A percentile compares a stretch with the other conserved stretches of the same genome.
phyloP scores from a whole-genome alignment of 225 moss, liverwort and hornwort species.

The Sphagnum contortum region DNA sequence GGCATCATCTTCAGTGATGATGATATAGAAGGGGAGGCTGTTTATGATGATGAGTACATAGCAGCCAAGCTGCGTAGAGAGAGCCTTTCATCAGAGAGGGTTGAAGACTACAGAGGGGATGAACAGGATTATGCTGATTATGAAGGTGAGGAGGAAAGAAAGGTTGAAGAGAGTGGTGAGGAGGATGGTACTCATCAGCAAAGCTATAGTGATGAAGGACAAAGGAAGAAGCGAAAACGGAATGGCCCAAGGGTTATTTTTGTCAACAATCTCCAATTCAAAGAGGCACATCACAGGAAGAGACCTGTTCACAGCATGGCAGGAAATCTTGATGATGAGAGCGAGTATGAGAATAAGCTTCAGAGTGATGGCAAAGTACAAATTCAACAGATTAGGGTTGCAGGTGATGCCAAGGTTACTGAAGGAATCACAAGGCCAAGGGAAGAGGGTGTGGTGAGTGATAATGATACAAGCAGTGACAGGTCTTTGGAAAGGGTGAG shows the following conservation, averaged over 20 bases:
- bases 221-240: conserved; percentile 48
- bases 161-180: no score
- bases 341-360: conserved; percentile 7
- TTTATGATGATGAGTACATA: conserved; percentile 87
- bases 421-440: background rate
- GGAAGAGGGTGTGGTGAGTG: conserved; percentile 16
- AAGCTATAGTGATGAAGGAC: conserved; percentile 22
- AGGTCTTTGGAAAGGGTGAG: conserved; percentile 8
- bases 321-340: conserved; percentile 15
- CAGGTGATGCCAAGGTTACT: conserved; percentile 7
- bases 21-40: conserved; percentile 95
- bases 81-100: no score
- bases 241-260: conserved; percentile 64
- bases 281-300: conserved; percentile 46
- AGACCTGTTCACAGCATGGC: conserved; percentile 53
- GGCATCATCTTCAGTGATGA: conserved; percentile 67
- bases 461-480: conserved; percentile 3
- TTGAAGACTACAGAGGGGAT: no score
- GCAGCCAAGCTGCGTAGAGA: conserved; percentile 40
- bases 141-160: no score
- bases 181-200: no score
- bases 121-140: no score
- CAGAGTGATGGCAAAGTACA: conserved; percentile 5
- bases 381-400: conserved; percentile 9
- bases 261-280: conserved; percentile 71